Evolutionary conservation across 345 rosid genomes (phyloP), one percentile per base, ranked within the genome.

Genomic region (Excoecaria agallocha): DNA sequence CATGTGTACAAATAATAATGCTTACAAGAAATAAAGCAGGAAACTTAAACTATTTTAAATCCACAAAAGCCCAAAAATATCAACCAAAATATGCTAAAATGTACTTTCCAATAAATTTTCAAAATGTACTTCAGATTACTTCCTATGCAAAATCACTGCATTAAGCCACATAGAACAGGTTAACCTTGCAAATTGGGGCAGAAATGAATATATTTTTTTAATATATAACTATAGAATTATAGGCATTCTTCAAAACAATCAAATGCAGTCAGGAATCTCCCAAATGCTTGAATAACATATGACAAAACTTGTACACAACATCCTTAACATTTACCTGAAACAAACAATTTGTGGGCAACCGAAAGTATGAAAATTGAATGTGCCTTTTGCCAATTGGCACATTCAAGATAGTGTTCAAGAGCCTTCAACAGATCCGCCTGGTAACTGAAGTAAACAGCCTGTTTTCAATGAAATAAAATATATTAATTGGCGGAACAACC

Each of bases 371-470:
- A 93, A 74, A 90, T 89, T 57, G 89, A 83, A 88, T 91, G 98
- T 86, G 97, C 97, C 74, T 78, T 93, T 71, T 87, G 97, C 99
- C 98, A 95, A 79, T 88, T 88, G 73, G 82, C 88, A 85, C 97
- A 90, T 84, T 84, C 85, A 70, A 95, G 84, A 76, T 84, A 93
- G 82, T 95, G 96, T 74, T 93, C 97, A 50, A 93, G 90, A 81
- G 98, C 97, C 87, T 87, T 88, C 11, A 74, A 64, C 59, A 86
- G 79, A 81, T 95, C 87, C 70, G 91, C 88, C 39, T 84, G 78
- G 82, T 91, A 95, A 83, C 76, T 85, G 82, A 70, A 81, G 82
- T 87, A 93, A 78, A 91, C 87, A 54, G 97, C 99, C 99, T 93
- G 92, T 81, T 82, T 11, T 52, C 49, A 68, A 81, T 12, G 63